Evolutionary conservation across 495 filamentous ascomycete genomes (phyloP).

Genomic region (Pseudevernia furfuracea): DNA sequence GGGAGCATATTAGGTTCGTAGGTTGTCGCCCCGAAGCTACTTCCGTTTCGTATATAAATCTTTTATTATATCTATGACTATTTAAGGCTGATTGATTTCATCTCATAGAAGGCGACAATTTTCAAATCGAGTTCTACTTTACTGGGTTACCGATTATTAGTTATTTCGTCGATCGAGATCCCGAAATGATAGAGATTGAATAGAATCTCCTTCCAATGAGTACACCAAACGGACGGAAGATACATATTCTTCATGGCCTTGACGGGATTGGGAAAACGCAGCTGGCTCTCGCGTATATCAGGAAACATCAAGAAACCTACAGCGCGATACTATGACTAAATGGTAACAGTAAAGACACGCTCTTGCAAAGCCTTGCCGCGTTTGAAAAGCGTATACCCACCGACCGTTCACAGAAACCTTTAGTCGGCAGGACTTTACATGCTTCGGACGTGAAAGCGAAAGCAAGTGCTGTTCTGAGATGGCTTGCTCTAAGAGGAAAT

Average conservation of each 20-base stretch:
- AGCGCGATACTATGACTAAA: neutral
- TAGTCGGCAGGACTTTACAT: neutral
- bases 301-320: neutral
- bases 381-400: neutral
- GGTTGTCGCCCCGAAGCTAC: too few relatives aligned
- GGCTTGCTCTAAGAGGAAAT: too few relatives aligned
- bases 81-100: neutral
- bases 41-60: neutral
- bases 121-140: neutral
- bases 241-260: neutral
- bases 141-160: too few relatives aligned
- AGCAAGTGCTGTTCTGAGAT: too few relatives aligned
- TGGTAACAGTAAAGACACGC: neutral
- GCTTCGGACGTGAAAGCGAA: neutral
- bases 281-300: neutral
- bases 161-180: neutral
- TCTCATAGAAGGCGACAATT: neutral
- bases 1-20: neutral
- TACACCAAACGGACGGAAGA: neutral
- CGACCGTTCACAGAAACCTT: neutral
- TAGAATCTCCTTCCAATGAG: neutral
- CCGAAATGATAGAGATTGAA: neutral
- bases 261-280: neutral
- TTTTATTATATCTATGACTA: neutral
- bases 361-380: neutral